These are phyloP conservation scores for Albifimbria verrucaria DNA, from an alignment of 2,329 filamentous ascomycete genomes.

Conservation along the genomic window DNA sequence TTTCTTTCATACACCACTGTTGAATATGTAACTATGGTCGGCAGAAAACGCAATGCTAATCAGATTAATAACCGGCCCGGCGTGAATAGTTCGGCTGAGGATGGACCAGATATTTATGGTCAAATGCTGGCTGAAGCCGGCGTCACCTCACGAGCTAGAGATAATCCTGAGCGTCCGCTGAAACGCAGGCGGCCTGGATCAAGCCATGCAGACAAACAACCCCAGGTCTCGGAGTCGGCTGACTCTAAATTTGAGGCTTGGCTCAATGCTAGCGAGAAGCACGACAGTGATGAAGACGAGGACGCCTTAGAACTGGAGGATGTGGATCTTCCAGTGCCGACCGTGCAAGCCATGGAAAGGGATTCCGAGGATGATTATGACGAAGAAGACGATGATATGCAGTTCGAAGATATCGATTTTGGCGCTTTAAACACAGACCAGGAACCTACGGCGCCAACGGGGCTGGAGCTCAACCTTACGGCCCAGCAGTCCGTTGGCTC, in stretches of 20 bases:
- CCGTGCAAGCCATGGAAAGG: conserved; percentile 47
- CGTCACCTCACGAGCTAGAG: conserved; percentile 23
- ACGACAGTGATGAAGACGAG: conserved; percentile 28
- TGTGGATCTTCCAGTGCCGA: conserved; percentile 43
- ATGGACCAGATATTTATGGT: conserved; percentile 39
- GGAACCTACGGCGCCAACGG: conserved; percentile 23
- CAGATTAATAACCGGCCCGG: conserved; percentile 16
- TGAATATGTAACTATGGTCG: conserved; percentile 25
- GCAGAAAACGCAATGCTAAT: conserved; percentile 23
- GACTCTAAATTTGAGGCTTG: neutral
- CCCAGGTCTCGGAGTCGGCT: neutral
- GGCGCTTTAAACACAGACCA: conserved; percentile 19
- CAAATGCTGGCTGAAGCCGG: conserved; percentile 50
- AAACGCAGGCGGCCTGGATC: conserved; percentile 32
- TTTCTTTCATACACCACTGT: no score
- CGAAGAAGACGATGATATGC: conserved; percentile 37
- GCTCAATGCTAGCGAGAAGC: neutral
- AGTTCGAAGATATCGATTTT: conserved; percentile 50
- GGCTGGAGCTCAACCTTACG: conserved; percentile 51
- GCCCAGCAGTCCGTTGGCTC: conserved; percentile 35
- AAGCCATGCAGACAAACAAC: conserved; percentile 4
- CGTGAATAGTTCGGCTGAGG: conserved; percentile 11
- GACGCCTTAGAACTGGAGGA: conserved; percentile 49
- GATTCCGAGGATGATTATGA: conserved; percentile 45
- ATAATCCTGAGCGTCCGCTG: conserved; percentile 34